phyloP scores from a whole-genome alignment of 2,329 filamentous ascomycete species.

The Paraphoma chrysanthemicola region DNA sequence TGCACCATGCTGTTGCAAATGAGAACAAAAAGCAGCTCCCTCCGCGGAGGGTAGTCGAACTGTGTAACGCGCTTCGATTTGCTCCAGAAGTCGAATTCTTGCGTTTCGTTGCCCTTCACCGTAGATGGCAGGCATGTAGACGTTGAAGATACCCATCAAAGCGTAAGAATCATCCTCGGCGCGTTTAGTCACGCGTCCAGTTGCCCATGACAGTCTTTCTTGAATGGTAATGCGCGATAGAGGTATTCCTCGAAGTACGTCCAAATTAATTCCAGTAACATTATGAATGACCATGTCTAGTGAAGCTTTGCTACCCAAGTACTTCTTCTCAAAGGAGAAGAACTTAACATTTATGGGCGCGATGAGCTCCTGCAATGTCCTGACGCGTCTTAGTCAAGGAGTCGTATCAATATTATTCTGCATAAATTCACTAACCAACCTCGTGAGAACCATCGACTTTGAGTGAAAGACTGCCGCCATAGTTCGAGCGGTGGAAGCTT shows the following conservation, averaged over 20 bases:
- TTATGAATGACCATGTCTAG: background rate
- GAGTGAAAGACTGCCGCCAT: background rate
- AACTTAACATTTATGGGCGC: background rate
- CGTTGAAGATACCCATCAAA: background rate
- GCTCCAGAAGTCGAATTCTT: background rate
- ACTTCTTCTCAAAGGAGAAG: background rate
- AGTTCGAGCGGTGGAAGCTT: no score
- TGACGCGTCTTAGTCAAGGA: no score
- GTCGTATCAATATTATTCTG: no score
- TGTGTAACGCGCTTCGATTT: background rate
- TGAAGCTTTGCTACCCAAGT: background rate
- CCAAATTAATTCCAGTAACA: background rate
- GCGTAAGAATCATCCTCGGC: background rate
- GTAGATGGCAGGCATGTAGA: background rate
- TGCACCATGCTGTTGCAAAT: background rate
- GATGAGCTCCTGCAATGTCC: background rate
- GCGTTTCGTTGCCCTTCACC: background rate
- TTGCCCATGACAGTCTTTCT: background rate
- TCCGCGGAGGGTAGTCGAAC: background rate
- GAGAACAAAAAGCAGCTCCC: constrained; percentile 6
- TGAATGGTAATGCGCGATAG: background rate
- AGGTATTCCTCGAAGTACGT: background rate
- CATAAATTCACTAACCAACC: no score
- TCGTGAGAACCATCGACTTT: background rate
- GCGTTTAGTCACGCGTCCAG: background rate